Evolutionary conservation across 441 rosid species (phyloP).

Genomic region (Erodium texanum): DNA sequence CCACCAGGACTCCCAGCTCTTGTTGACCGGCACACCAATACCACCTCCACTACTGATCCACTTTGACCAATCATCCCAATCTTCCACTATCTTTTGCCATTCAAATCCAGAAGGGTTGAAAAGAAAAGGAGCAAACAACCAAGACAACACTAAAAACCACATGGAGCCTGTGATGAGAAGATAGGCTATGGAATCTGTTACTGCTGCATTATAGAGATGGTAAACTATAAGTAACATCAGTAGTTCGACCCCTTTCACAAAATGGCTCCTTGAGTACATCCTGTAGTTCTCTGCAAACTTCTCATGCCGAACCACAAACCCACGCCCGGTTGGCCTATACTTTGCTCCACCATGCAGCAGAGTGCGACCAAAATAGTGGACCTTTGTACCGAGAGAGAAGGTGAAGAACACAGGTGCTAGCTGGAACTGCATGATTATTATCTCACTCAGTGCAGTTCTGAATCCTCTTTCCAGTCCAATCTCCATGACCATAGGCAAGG

Average conservation of each 20-base stretch:
- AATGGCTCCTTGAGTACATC: constrained; percentile 27
- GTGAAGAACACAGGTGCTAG: constrained; percentile 86
- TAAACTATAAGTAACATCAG: constrained; percentile 67
- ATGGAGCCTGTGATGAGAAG: constrained; percentile 36
- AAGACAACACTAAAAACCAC: constrained; percentile 23
- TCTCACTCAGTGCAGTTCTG: constrained; percentile 70
- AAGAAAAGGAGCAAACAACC: constrained; percentile 26
- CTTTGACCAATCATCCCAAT: constrained; percentile 25
- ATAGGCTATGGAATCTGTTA: constrained; percentile 30
- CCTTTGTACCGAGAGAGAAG: constrained; percentile 87
- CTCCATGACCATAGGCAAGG: constrained; percentile 95
- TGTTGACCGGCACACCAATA: constrained; percentile 22
- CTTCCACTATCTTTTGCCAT: constrained; percentile 33
- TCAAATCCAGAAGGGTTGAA: constrained; percentile 27
- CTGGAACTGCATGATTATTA: constrained; percentile 91
- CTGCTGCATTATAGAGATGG: constrained; percentile 48
- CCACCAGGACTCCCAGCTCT: constrained; percentile 32
- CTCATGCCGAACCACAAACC: constrained; percentile 24
- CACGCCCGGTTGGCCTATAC: constrained; percentile 27
- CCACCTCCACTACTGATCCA: constrained; percentile 24
- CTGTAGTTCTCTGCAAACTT: constrained; percentile 25
- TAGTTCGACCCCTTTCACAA: constrained; percentile 21
- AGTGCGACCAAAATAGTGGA: constrained; percentile 27
- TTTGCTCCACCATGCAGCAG: constrained; percentile 24
- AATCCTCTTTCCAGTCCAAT: constrained; percentile 92